Evolutionary conservation across 2,329 filamentous ascomycete genomes (phyloP).

Genomic region (Hypomyces rosellus): DNA sequence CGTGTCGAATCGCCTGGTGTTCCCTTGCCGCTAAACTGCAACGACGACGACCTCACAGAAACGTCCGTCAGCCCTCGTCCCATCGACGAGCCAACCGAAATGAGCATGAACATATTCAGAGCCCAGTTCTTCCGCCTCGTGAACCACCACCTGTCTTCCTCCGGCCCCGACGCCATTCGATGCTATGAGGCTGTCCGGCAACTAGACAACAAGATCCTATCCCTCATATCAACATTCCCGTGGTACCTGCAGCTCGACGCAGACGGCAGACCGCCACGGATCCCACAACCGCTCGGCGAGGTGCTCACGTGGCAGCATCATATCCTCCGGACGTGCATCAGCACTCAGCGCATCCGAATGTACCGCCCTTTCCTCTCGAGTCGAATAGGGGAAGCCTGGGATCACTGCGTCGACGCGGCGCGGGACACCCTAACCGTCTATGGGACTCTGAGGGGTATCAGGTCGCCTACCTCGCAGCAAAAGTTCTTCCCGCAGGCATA

Average conservation of each 20-base stretch:
- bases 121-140: conserved; percentile 13
- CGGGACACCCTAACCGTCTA: conserved; percentile 10
- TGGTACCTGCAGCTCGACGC: conserved; percentile 13
- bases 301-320: conserved; percentile 14
- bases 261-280: conserved; percentile 4
- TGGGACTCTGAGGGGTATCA: conserved; percentile 1
- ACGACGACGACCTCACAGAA: conserved; percentile 13
- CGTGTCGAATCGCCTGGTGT: conserved; percentile 12
- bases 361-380: conserved; percentile 10
- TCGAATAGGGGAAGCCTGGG: conserved; percentile 10
- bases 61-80: conserved; percentile 5
- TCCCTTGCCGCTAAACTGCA: conserved; percentile 13
- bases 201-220: conserved; percentile 10
- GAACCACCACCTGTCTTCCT: conserved; percentile 6
- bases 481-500: conserved; percentile 13
- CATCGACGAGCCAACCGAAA: conserved; percentile 11
- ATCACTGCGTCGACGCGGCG: conserved; percentile 12
- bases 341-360: conserved; percentile 18
- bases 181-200: conserved; percentile 8
- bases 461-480: conserved; percentile 7
- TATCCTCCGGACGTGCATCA: conserved; percentile 15
- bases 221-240: conserved; percentile 7
- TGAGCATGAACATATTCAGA: conserved; percentile 15
- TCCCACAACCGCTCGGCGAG: conserved; percentile 8
- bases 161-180: background rate